These are phyloP conservation scores for Crepidotus variabilis DNA, from an alignment of 768 basidiomycete genomes.

Conservation along the genomic window DNA sequence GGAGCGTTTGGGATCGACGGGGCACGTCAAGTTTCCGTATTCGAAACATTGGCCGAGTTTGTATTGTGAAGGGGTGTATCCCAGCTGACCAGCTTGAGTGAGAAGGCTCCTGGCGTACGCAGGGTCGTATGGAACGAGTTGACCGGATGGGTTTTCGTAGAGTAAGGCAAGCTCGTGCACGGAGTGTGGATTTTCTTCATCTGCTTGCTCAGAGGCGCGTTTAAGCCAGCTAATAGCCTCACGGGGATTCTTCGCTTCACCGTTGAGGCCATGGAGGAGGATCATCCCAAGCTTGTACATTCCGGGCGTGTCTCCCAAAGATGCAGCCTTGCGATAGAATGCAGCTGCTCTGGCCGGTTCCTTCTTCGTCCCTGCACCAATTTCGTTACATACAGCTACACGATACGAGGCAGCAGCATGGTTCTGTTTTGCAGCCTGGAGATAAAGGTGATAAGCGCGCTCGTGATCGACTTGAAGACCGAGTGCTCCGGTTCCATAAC, in stretches of 20 bases:
- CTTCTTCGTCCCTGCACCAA: slow-evolving; percentile 91
- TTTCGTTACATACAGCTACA: slow-evolving; percentile 98
- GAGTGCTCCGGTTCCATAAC: slow-evolving; percentile 91
- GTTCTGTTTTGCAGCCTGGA: slow-evolving; percentile 97
- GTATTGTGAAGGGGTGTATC: slow-evolving; percentile 91
- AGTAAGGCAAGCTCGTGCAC: slow-evolving; percentile 91
- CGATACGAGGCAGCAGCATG: slow-evolving; percentile 94
- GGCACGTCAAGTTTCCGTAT: slow-evolving; percentile 84
- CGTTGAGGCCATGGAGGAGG: slow-evolving; percentile 78
- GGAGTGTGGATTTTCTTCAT: slow-evolving; percentile 97
- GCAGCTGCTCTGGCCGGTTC: slow-evolving; percentile 88
- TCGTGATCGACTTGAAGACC: slow-evolving; percentile 98
- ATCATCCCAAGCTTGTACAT: slow-evolving; percentile 99
- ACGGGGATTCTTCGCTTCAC: slow-evolving; percentile 79
- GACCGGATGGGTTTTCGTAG: slow-evolving; percentile 67
- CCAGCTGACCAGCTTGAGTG: slow-evolving; percentile 88
- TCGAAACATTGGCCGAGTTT: slow-evolving; percentile 96
- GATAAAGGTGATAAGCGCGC: slow-evolving; percentile 93
- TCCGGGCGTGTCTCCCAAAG: slow-evolving; percentile 92
- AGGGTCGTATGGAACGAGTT: slow-evolving; percentile 75
- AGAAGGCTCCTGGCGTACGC: slow-evolving; percentile 81
- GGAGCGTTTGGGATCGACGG: slow-evolving; percentile 88
- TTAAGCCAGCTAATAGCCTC: slow-evolving; percentile 95
- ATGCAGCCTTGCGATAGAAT: slow-evolving; percentile 96
- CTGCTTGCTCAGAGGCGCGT: slow-evolving; percentile 94